Conservation (phyloP, 768 basidiomycete species). For the Leccinum pellstonianum region DNA sequence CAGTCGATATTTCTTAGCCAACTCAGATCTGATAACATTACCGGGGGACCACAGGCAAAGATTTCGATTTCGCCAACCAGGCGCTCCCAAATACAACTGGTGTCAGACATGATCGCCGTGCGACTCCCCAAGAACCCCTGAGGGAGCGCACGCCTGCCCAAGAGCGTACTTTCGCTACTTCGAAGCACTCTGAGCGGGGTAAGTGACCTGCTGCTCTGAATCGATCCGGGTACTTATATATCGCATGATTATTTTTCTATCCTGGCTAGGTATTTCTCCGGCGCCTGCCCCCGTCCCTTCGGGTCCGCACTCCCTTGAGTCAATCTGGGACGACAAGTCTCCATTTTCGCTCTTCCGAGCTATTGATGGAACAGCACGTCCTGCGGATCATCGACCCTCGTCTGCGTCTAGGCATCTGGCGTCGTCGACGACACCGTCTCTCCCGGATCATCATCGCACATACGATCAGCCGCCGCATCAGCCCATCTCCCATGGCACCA, state of each 20-base stretch:
- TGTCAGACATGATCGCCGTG: conserved; percentile 16
- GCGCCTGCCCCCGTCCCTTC: conserved; percentile 32
- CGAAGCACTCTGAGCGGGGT: conserved; percentile 31
- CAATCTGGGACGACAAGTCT: conserved; percentile 82
- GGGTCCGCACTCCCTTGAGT: conserved; percentile 54
- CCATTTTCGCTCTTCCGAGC: conserved; percentile 67
- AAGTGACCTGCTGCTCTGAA: conserved; percentile 16
- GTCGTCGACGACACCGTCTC: conserved; percentile 23
- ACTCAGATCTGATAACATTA: conserved; percentile 17
- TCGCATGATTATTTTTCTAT: conserved; percentile 13
- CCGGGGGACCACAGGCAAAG: conserved; percentile 58
- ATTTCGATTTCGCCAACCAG: conserved; percentile 81
- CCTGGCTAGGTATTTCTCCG: conserved; percentile 29
- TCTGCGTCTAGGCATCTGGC: conserved; percentile 24
- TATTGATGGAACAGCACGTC: conserved; percentile 47
- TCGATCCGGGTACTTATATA: conserved; percentile 12
- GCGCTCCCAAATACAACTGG: conserved; percentile 29
- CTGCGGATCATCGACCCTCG: conserved; percentile 33
- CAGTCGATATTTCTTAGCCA: conserved; percentile 32
- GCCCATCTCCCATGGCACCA: conserved; percentile 32
- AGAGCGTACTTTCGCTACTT: conserved; percentile 18
- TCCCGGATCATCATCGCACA: conserved; percentile 33
- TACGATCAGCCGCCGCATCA: conserved; percentile 41
- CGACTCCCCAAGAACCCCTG: conserved; percentile 22
- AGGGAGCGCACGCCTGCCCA: conserved; percentile 32